Percentiles rank a stretch among this genome's conserved stretches.
phyloP scores from a whole-genome alignment of 106 monocot species.

The Iris macrosiphon region DNA sequence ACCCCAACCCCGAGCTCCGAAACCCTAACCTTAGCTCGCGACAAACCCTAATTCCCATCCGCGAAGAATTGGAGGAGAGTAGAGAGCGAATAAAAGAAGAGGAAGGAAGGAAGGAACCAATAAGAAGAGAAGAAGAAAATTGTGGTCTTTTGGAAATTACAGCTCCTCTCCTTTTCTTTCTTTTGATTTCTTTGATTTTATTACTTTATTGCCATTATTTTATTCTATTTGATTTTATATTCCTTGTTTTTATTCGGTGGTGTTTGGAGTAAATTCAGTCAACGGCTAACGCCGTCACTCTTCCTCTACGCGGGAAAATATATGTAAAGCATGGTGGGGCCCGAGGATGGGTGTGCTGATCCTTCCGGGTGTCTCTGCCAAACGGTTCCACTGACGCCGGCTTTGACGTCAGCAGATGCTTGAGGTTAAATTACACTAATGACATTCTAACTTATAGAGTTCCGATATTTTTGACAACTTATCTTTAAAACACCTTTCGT shows the following conservation, averaged over 20 bases:
- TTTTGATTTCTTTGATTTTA: background rate
- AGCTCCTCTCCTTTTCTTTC: background rate
- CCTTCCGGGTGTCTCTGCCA: background rate
- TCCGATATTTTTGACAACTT: no score
- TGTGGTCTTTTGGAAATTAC: conserved; percentile 8
- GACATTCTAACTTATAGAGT: no score
- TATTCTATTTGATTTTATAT: background rate
- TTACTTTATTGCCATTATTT: background rate
- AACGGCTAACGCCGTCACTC: conserved; percentile 11
- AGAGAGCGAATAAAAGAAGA: background rate
- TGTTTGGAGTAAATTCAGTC: background rate
- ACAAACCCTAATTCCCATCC: conserved; percentile 2
- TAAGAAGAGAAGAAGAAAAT: conserved; percentile 1
- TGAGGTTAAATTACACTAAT: no score
- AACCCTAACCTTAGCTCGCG: background rate
- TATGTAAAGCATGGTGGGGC: no score
- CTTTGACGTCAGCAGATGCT: background rate
- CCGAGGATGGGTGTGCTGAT: background rate
- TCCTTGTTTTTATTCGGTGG: background rate
- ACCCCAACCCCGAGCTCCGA: conserved; percentile 2
- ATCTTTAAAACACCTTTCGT: no score
- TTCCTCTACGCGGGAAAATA: background rate
- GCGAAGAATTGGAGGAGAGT: background rate
- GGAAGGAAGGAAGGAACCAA: background rate
- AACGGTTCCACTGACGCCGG: background rate